phyloP scores from a whole-genome alignment of 106 monocot genomes.

The Acorus gramineus region DNA sequence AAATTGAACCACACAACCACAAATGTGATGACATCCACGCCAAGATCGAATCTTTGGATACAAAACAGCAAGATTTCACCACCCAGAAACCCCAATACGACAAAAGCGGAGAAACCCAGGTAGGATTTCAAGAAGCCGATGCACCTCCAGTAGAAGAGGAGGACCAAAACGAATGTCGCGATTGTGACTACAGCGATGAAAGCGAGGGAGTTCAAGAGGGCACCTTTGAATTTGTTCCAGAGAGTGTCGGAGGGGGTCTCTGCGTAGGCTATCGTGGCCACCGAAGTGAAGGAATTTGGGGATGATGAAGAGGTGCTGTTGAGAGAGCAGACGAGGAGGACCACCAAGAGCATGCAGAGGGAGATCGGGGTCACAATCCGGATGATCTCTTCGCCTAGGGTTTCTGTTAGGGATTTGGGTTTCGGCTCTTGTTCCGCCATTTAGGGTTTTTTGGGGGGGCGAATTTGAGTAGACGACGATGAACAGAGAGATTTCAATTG shows the following conservation, averaged over 20 bases:
- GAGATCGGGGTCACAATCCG: conserved; percentile 78
- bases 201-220: conserved; percentile 40
- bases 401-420: conserved; percentile 7
- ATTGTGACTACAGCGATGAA: conserved; percentile 44
- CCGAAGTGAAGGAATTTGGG: conserved; percentile 6
- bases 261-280: conserved; percentile 18
- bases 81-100: conserved; percentile 63
- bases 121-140: conserved; percentile 54
- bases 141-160: conserved; percentile 87
- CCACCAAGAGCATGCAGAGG: conserved; percentile 79
- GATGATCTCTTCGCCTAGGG: conserved; percentile 63
- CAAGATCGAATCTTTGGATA: conserved; percentile 28
- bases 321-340: conserved; percentile 68
- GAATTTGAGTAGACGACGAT: too few relatives aligned
- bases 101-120: conserved; percentile 67
- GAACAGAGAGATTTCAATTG: too few relatives aligned
- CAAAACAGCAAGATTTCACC: conserved; percentile 46
- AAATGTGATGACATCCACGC: conserved; percentile 54
- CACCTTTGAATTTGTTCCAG: conserved; percentile 42
- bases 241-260: conserved; percentile 13
- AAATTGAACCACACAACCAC: conserved; percentile 53
- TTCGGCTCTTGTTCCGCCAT: conserved; percentile 2
- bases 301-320: conserved; percentile 10
- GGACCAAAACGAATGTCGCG: conserved; percentile 60
- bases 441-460: too few relatives aligned